These are phyloP conservation scores for Thymus mandschuricus DNA, from an alignment of 257 asterid species.

Conservation along the genomic window DNA sequence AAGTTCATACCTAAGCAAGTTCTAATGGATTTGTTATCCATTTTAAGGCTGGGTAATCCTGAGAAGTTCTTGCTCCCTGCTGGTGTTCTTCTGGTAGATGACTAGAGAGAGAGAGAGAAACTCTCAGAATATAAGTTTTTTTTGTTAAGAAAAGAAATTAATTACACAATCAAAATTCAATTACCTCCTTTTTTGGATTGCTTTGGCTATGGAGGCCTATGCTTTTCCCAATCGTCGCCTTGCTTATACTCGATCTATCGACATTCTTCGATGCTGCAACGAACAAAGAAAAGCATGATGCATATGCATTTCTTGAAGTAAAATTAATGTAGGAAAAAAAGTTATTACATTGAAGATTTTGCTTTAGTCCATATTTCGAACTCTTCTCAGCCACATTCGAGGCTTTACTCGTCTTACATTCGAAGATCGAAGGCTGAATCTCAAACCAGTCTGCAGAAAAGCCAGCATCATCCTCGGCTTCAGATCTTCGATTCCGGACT, in stretches of 20 bases:
- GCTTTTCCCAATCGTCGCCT: slow-evolving; percentile 40
- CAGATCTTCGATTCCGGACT: slow-evolving; percentile 33
- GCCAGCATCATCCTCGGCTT: slow-evolving; percentile 11
- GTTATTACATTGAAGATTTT: background rate
- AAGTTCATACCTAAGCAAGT: slow-evolving; percentile 36
- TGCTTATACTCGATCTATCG: slow-evolving; percentile 24
- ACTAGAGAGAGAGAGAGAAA: slow-evolving; percentile 26
- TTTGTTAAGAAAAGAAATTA: background rate
- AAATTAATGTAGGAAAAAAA: background rate
- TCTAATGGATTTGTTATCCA: slow-evolving; percentile 23
- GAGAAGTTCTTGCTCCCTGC: slow-evolving; percentile 13
- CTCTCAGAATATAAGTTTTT: background rate
- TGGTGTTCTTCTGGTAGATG: slow-evolving; percentile 25
- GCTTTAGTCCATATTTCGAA: slow-evolving; percentile 10
- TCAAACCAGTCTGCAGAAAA: slow-evolving; percentile 30
- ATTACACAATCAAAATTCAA: background rate
- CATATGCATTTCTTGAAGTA: background rate
- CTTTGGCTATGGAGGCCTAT: slow-evolving; percentile 30
- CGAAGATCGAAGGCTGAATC: slow-evolving; percentile 25
- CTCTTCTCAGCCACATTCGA: slow-evolving; percentile 1
- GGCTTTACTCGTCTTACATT: background rate
- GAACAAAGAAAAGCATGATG: background rate
- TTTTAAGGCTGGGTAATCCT: slow-evolving; percentile 23
- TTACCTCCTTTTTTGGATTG: slow-evolving; percentile 39
- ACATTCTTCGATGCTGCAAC: slow-evolving; percentile 42